Conservation (phyloP, 352 stramenopile genomes). For the Globisporangium spinosum region DNA sequence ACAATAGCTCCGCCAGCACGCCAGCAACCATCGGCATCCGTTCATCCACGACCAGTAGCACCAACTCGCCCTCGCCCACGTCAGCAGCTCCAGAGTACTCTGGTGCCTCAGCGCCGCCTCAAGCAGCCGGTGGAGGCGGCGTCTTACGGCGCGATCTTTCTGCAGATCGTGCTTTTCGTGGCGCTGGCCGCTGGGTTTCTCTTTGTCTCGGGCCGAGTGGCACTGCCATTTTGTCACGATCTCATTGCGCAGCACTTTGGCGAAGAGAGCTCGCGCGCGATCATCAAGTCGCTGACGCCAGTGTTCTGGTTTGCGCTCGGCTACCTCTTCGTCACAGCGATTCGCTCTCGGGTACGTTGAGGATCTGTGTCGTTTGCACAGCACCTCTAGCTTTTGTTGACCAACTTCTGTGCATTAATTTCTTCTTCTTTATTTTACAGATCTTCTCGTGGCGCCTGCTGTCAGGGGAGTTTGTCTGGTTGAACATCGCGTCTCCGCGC, state of each 20-base stretch:
- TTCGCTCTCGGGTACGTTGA: conserved; percentile 37
- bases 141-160: conserved; percentile 16
- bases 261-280: conserved; percentile 22
- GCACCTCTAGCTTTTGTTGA: neutral
- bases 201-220: conserved; percentile 12
- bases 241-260: conserved; percentile 28
- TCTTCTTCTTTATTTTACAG: conserved; percentile 13
- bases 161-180: conserved; percentile 20
- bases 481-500: conserved; percentile 19
- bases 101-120: neutral
- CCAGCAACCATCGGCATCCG: neutral
- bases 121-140: conserved; percentile 11
- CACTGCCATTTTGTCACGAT: conserved; percentile 23
- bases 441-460: conserved; percentile 55
- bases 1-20: neutral
- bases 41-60: neutral
- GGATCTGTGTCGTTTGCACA: too few species aligned
- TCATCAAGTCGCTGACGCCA: conserved; percentile 33
- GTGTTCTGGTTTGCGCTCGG: conserved; percentile 57
- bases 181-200: conserved; percentile 8
- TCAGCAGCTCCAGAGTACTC: neutral
- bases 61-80: neutral
- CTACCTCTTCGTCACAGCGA: conserved; percentile 39
- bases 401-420: neutral
- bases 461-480: conserved; percentile 38